Percentiles rank a stretch among this genome's conserved stretches.
Evolutionary conservation across 2,329 filamentous ascomycete genomes (phyloP).

Genomic region (Aspergillus sp.): DNA sequence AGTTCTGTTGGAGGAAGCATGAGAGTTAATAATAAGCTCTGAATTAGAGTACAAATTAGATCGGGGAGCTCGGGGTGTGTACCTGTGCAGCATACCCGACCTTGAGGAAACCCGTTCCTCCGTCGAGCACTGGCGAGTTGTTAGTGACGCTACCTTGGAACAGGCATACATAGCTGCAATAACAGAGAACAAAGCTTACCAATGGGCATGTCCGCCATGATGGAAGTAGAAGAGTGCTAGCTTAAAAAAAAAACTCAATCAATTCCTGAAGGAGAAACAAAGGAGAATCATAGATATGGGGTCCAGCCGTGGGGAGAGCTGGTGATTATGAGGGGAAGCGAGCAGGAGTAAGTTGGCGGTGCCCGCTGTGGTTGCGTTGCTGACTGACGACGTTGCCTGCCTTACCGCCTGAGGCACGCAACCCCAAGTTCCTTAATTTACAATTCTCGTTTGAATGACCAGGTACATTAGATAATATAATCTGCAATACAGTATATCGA

Average conservation of each 20-base stretch:
- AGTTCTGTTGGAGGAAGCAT: slow-evolving; percentile 65
- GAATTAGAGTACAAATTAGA: background rate
- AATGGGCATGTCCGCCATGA: slow-evolving; percentile 52
- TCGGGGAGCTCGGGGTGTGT: slow-evolving; percentile 25
- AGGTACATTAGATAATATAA: background rate
- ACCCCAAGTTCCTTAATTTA: background rate
- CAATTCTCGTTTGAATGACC: background rate
- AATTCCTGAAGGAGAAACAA: slow-evolving; percentile 13
- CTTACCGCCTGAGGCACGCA: slow-evolving; percentile 8
- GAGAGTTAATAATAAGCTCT: slow-evolving; percentile 2
- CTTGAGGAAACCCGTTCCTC: slow-evolving; percentile 99
- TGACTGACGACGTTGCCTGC: slow-evolving; percentile 10
- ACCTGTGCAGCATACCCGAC: slow-evolving; percentile 95
- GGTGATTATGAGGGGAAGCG: slow-evolving; percentile 9
- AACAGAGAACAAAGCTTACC: slow-evolving; percentile 33
- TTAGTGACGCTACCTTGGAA: slow-evolving; percentile 22
- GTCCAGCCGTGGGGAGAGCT: slow-evolving; percentile 14
- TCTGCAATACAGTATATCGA: background rate
- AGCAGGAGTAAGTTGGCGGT: slow-evolving; percentile 10
- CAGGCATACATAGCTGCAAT: slow-evolving; percentile 8
- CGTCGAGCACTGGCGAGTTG: slow-evolving; percentile 79
- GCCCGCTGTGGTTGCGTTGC: slow-evolving; percentile 7
- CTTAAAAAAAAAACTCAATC: background rate
- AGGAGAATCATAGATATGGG: slow-evolving; percentile 14
- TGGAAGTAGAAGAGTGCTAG: slow-evolving; percentile 14